Conservation (phyloP, 768 basidiomycete species). For the Tulasnella sp. region DNA sequence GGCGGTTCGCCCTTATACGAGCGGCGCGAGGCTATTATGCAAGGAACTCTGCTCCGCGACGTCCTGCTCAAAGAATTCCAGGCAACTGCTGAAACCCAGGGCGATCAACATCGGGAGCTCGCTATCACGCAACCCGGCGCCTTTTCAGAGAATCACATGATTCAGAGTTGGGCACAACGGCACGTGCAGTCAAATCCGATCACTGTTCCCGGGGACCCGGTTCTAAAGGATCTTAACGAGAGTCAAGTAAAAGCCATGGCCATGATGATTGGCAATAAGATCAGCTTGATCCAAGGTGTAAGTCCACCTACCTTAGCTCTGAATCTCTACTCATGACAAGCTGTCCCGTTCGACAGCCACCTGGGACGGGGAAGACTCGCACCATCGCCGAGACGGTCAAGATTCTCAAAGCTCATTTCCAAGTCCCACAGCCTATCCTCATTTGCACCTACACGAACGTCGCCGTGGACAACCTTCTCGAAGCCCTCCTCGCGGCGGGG, state of each 20-base stretch:
- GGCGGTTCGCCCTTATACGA: conserved; percentile 13
- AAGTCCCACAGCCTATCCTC: conserved; percentile 71
- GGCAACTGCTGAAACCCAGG: conserved; percentile 29
- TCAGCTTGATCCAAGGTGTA: conserved; percentile 82
- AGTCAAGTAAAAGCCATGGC: conserved; percentile 79
- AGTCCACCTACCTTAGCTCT: conserved; percentile 21
- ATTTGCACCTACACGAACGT: conserved; percentile 94
- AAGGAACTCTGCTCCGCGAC: conserved; percentile 65
- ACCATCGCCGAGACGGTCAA: conserved; percentile 80
- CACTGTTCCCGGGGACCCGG: conserved; percentile 66
- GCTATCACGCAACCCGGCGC: conserved; percentile 38
- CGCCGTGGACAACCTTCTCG: conserved; percentile 83
- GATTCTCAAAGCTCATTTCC: conserved; percentile 69
- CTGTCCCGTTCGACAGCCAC: conserved; percentile 42
- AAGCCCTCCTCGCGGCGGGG: conserved; percentile 47
- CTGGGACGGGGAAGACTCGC: conserved; percentile 87
- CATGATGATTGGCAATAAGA: conserved; percentile 66
- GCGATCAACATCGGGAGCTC: conserved; percentile 28
- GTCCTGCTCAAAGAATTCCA: conserved; percentile 29
- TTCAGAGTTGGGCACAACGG: conserved; percentile 71
- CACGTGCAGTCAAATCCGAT: conserved; percentile 50
- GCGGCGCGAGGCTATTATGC: conserved; percentile 42
- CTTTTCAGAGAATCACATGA: conserved; percentile 60
- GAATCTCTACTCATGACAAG: conserved; percentile 1
- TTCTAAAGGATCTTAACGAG: conserved; percentile 47